phyloP scores from a whole-genome alignment of 1,284 basidiomycete genomes.

The Irpex rosettiformis region DNA sequence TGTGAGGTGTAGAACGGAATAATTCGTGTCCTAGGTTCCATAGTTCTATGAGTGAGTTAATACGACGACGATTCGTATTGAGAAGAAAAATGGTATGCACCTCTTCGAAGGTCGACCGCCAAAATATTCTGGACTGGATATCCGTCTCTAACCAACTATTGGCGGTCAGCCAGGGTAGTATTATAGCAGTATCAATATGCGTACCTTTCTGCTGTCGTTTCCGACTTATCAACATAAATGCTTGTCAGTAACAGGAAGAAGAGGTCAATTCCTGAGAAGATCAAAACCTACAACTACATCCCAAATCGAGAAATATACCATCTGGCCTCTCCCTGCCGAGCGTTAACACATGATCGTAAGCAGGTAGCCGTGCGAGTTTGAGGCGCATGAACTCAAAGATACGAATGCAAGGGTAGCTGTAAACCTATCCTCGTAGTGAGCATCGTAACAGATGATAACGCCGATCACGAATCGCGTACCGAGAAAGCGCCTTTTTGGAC shows the following conservation, averaged over 20 bases:
- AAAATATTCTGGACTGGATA: constrained; percentile 29
- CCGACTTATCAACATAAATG: constrained; percentile 35
- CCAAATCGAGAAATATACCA: constrained; percentile 41
- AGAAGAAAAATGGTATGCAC: constrained; percentile 15
- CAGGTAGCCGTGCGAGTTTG: constrained; percentile 32
- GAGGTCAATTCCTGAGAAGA: no score
- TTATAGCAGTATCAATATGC: not conserved
- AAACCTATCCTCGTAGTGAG: constrained; percentile 23
- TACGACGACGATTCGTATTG: not conserved
- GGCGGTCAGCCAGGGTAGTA: not conserved
- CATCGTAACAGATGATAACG: not conserved
- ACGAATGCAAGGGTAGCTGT: constrained; percentile 39
- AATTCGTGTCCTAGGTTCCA: constrained; percentile 17
- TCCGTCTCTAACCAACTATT: constrained; percentile 30
- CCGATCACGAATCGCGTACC: constrained; percentile 22
- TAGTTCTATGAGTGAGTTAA: not conserved
- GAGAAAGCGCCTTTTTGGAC: constrained; percentile 42
- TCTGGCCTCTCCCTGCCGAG: constrained; percentile 31
- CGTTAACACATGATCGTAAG: constrained; percentile 37
- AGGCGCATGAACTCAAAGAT: constrained; percentile 34
- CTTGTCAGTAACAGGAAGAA: no score
- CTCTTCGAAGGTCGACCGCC: constrained; percentile 27
- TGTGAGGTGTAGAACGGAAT: constrained; percentile 26
- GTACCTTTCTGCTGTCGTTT: constrained; percentile 35
- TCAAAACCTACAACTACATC: constrained; percentile 41